These are phyloP conservation scores for Teratosphaeria nubilosa DNA, from an alignment of 2,329 filamentous ascomycete species.

Conservation along the genomic window DNA sequence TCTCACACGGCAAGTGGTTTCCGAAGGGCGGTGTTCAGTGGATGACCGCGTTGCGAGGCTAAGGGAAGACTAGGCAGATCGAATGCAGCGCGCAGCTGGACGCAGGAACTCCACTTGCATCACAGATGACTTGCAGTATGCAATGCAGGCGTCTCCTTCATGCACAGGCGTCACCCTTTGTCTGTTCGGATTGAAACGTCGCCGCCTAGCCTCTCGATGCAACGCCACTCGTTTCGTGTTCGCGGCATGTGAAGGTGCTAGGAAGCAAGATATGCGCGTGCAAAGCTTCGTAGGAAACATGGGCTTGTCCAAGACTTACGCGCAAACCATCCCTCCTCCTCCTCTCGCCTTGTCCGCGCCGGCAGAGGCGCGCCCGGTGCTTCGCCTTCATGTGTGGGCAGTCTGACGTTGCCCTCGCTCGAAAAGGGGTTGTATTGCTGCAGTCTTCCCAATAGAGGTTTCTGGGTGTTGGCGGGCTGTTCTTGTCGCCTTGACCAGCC, in stretches of 20 bases:
- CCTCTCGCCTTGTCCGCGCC: constrained; percentile 72
- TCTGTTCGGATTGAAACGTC: neutral
- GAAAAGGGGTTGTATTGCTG: constrained; percentile 82
- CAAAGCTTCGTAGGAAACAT: neutral
- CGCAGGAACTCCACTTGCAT: constrained; percentile 17
- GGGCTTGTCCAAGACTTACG: constrained; percentile 53
- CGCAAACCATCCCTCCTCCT: constrained; percentile 92
- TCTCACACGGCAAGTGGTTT: constrained; percentile 20
- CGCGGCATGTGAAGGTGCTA: neutral
- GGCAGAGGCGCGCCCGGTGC: constrained; percentile 71
- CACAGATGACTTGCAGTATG: constrained; percentile 3
- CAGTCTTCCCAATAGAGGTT: constrained; percentile 73
- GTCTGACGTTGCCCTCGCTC: constrained; percentile 74
- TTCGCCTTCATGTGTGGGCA: constrained; percentile 74
- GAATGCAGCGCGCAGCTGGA: constrained; percentile 8
- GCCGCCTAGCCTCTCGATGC: neutral
- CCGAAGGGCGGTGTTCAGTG: constrained; percentile 5
- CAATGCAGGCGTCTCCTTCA: neutral
- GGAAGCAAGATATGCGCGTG: neutral
- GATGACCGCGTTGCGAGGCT: neutral
- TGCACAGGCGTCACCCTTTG: neutral
- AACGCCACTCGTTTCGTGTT: neutral
- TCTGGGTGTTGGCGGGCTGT: constrained; percentile 66
- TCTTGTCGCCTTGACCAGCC: constrained; percentile 83
- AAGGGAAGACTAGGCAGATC: neutral